Base-by-base conservation (phyloP, 139 green algal species). In the Picochlorum sp. region DNA sequence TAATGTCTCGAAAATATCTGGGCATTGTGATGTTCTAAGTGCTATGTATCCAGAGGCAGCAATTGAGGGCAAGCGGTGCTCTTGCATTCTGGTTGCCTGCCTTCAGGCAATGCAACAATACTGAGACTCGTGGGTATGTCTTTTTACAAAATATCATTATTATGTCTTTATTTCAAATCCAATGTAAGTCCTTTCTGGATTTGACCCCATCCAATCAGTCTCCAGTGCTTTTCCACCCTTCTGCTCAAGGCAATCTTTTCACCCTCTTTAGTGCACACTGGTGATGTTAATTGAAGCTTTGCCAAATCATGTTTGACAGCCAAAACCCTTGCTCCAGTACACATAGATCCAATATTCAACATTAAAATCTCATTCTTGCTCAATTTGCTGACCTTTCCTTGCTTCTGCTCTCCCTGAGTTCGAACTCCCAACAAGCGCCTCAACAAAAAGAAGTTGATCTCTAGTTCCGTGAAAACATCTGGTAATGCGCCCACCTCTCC, bases 281-380 rank as follows among this genome's bases (percentile, higher is more conserved):
- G 93, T 18, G 71, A 84, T 3, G 94, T 99, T 11, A 99, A 84
- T 80, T 96, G 84, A 82, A 99, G 84, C 89, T 99, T 99, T 15
- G 94, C 94, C 41, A 98, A 76, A 77, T 99, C 94, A 62, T 79
- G 73, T 81, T 98, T 99, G 11, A 95, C 89, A n/a, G 91, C 92
- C 59, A 97, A 56, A 61, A 99, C 92, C 28, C 90, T 76, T 15
- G 92, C 93, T 31, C 93, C 94, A 13, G 94, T 98, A 79, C 88
- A 98, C 92, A 98, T 98, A 54, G 87, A 96, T 20, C 94, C 94
- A 67, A 99, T 99, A 83, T 99, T 99, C 66, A 99, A 84, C 94
- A 99, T 98, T 44, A 99, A 86, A 71, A 98, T 90, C 85, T 99
- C 94, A 62, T 84, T 83, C 86, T 98, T 98, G 66, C 65, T 79